Evolutionary conservation across 2,329 filamentous ascomycete species (phyloP).

Genomic region (Gaeumannomyces tritici): DNA sequence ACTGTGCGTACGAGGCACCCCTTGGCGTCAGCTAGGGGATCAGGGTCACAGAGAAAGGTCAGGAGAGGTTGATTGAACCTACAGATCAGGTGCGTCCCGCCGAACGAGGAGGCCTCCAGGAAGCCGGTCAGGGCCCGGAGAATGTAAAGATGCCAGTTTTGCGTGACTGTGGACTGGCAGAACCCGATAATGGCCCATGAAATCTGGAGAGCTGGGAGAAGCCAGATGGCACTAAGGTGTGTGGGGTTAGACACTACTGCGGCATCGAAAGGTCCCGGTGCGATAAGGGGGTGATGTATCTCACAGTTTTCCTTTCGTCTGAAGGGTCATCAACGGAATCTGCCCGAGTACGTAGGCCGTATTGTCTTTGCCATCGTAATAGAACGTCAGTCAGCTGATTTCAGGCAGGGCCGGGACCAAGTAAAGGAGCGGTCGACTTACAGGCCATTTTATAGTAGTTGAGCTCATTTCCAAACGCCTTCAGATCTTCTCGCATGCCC

Average conservation of each 20-base stretch:
- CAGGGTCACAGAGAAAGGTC: neutral
- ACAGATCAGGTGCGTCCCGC: conserved; percentile 3
- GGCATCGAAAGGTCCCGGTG: neutral
- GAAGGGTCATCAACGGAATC: conserved; percentile 2
- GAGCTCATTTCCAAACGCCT: conserved; percentile 2
- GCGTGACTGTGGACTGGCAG: conserved; percentile 3
- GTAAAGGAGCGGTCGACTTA: neutral
- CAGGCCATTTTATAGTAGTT: conserved; percentile 5
- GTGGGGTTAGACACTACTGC: neutral
- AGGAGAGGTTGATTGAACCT: neutral
- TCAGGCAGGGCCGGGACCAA: neutral
- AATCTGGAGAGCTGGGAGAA: conserved; percentile 1
- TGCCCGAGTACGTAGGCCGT: conserved; percentile 3
- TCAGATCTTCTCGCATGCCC: conserved; percentile 4
- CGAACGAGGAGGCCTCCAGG: conserved; percentile 3
- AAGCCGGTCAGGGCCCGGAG: conserved; percentile 3
- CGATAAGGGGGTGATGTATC: neutral
- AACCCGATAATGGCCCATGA: conserved; percentile 3
- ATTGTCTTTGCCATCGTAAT: neutral
- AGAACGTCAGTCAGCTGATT: neutral
- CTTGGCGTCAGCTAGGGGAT: neutral
- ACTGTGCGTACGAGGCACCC: neutral
- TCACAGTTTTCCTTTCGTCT: conserved; percentile 4
- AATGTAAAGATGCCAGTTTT: conserved; percentile 4
- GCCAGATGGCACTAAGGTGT: neutral